A percentile compares a stretch with the other conserved stretches of the same genome.
These are phyloP conservation scores for Bocquillonia castaneifolia DNA, from an alignment of 441 rosid genomes.

Conservation along the genomic window DNA sequence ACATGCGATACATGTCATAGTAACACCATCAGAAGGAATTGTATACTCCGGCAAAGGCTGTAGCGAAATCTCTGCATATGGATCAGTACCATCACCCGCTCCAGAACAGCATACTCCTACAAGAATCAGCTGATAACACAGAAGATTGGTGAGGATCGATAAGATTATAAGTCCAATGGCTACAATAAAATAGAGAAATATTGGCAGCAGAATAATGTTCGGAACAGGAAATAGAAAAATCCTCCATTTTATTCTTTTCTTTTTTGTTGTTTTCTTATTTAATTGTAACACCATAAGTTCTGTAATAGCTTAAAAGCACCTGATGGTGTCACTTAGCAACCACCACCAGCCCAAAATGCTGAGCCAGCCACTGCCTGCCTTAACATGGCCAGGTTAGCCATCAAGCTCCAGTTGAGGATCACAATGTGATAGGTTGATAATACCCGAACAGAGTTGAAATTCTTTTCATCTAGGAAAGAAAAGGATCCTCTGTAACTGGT, in stretches of 20 bases:
- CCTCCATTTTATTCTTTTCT: background rate
- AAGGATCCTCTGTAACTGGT: background rate
- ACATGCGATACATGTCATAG: slow-evolving; percentile 84
- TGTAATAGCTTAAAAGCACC: slow-evolving; percentile 11
- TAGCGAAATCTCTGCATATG: slow-evolving; percentile 79
- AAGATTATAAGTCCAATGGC: slow-evolving; percentile 11
- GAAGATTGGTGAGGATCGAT: slow-evolving; percentile 24
- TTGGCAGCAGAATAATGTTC: background rate
- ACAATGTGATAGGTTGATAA: background rate
- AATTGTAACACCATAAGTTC: background rate
- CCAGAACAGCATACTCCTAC: slow-evolving; percentile 91
- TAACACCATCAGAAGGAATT: slow-evolving; percentile 87
- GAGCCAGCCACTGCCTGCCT: slow-evolving; percentile 12
- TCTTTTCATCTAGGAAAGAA: background rate
- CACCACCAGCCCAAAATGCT: slow-evolving; percentile 13
- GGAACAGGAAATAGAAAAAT: slow-evolving; percentile 1
- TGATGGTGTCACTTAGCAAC: slow-evolving; percentile 7
- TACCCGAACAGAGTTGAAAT: slow-evolving; percentile 6
- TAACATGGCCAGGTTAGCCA: slow-evolving; percentile 5
- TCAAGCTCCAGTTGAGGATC: slow-evolving; percentile 4
- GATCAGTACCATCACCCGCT: slow-evolving; percentile 79
- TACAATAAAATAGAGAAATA: slow-evolving; percentile 11
- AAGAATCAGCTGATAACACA: slow-evolving; percentile 72
- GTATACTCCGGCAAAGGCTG: slow-evolving; percentile 90
- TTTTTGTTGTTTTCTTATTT: background rate